A percentile compares a stretch with the other conserved stretches of the same genome.
phyloP scores from a whole-genome alignment of 257 asterid species.

The Capsicum rhomboideum region DNA sequence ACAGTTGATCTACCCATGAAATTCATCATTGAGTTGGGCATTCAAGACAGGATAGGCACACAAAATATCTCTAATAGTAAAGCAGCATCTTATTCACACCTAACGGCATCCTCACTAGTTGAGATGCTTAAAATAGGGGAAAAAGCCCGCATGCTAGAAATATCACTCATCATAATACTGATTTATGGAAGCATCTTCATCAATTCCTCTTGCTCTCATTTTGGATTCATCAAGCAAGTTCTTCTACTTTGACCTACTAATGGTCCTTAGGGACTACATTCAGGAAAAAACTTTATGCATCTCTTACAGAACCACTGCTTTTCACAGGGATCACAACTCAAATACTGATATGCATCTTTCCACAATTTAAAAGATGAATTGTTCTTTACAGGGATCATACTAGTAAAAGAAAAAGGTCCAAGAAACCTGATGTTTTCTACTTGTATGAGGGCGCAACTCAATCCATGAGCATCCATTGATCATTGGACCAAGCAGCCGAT shows the following conservation, averaged over 20 bases:
- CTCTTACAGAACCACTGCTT: background rate
- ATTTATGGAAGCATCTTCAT: background rate
- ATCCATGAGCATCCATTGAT: conserved; percentile 97
- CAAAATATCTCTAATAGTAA: background rate
- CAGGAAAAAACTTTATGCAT: background rate
- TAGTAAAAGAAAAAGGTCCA: background rate
- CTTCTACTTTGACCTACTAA: background rate
- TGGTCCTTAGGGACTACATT: background rate
- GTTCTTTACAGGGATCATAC: background rate
- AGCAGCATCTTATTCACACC: background rate
- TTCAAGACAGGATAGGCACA: background rate
- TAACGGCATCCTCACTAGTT: background rate
- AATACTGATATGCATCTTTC: background rate
- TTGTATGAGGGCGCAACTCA: conserved; percentile 69
- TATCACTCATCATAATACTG: background rate
- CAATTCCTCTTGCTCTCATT: background rate
- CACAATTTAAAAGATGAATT: background rate
- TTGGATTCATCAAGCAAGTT: background rate
- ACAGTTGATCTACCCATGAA: background rate
- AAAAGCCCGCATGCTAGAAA: background rate
- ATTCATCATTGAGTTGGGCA: background rate
- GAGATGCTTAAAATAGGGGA: background rate
- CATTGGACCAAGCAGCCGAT: conserved; percentile 83
- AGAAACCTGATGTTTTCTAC: conserved; percentile 82
- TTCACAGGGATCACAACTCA: background rate